Percentiles rank a stretch among this genome's conserved stretches.
Conservation (phyloP, 495 filamentous ascomycete genomes). For the Talaromyces stipitatus region DNA sequence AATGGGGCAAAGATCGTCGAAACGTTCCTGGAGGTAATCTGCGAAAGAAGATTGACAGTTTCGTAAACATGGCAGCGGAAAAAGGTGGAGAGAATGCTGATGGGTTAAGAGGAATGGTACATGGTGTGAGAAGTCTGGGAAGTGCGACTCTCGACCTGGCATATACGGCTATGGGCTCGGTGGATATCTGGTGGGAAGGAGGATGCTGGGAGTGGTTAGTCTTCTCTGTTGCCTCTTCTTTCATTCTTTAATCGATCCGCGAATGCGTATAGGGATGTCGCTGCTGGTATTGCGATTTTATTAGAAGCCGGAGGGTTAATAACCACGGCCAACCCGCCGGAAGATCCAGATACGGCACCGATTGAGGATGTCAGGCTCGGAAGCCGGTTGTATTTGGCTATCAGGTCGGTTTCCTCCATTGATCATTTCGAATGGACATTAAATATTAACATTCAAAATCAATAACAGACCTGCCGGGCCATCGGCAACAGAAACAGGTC, state of each 20-base stretch:
- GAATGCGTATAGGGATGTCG: constrained; percentile 36
- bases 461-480: constrained; percentile 51
- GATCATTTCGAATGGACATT: not conserved
- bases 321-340: constrained; percentile 59
- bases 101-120: constrained; percentile 59
- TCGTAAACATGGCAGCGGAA: constrained; percentile 63
- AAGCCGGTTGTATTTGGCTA: constrained; percentile 57
- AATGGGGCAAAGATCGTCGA: constrained; percentile 66
- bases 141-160: constrained; percentile 50
- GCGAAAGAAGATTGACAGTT: constrained; percentile 59
- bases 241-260: not conserved
- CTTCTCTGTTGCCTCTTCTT: constrained; percentile 1
- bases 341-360: constrained; percentile 40
- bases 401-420: constrained; percentile 33
- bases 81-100: constrained; percentile 34
- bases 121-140: constrained; percentile 52
- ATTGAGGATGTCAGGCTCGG: constrained; percentile 53
- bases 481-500: constrained; percentile 48
- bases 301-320: constrained; percentile 55
- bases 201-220: constrained; percentile 52
- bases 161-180: constrained; percentile 49
- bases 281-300: constrained; percentile 48
- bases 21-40: constrained; percentile 55
- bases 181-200: constrained; percentile 54
- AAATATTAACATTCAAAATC: not conserved